Evolutionary conservation across 495 filamentous ascomycete genomes (phyloP), one percentile per base, ranked within the genome.

Genomic region (Penicillium desertorum): DNA sequence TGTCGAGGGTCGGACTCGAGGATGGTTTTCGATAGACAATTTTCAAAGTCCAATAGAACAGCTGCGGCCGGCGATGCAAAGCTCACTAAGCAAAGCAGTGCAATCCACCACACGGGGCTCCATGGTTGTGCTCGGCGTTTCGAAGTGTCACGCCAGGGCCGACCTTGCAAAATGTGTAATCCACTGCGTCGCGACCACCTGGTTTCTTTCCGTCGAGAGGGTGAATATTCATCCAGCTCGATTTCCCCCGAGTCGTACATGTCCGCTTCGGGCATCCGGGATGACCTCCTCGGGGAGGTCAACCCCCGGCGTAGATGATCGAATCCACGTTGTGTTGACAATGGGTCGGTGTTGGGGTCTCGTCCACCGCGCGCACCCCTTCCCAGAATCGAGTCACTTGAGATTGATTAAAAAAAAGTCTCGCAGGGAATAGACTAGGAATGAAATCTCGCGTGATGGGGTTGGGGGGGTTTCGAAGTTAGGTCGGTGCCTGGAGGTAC

Each of bases 11-110:
- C 61, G 19, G 78, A 82, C 43, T 77, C 75, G 58, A 83, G 71
- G 59, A 86, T 82, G n/a, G 66, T 70, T 37, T 84, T 74, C 47
- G 76, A 70, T 41, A 98, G 71, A 72, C 94, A 98, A 72, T 98
- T 97, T 5, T 90, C 80, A 69, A 94, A 96, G 37, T 82, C 73
- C 52, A 97, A 71, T 62, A 83, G 79, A 23, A 82, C 87, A 22
- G 89, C 88, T 9, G 53, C 50, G 14, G 66, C 59, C 16, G 72
- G 64, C 23, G 63, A 66, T 3, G 58, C 58, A 45, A 62, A 53
- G 2, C 47, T 57, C 4, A 69, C n/a, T 17, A 70, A 7, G 25
- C 71, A 57, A 27, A 74, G 30, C 17, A 73, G 19, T 29, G 65
- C 43, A 20, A 72, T 63, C 56, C 58, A 65, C 54, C 57, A 62